Evolutionary conservation across 495 filamentous ascomycete genomes (phyloP), one percentile per base, ranked within the genome.

Genomic region (Massariosphaeria phaeospora): DNA sequence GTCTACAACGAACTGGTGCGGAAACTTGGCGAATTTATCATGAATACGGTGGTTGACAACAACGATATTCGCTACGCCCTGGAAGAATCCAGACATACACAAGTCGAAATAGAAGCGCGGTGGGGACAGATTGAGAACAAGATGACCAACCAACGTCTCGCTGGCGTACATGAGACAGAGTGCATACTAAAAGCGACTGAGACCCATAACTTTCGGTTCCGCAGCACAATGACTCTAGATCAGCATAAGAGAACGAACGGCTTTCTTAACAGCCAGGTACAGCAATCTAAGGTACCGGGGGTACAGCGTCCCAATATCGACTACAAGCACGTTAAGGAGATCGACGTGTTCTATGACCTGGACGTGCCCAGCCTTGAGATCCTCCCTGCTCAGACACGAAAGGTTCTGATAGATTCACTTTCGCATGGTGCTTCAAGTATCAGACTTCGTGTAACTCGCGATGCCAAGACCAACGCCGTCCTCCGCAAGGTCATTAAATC

Each of bases 231-330:
- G 61, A 50, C 55, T 5, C 42, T 55, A 11, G 29, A 42, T 10
- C 61, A 63, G 34, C 61, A 63, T 25, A 49, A 59, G 41, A 59
- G 47, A 26, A 59, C 59, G 61, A 63, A 63, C 33, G 23, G 29
- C 3, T 63, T 23, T 30, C 55, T 63, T 15, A 63, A 63, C 27
- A 5, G 12, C 2, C 55, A 49, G 13, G 55, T 59, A 7, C 25
- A 27, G 40, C 8, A 49, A 5, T 58, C 61, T 1, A 46, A 34
- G 10, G 13, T 8, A 18, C 39, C 48, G 6, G 38, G 18, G 5
- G 35, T 36, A 13, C 2, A 7, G 7, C 61, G 55, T 0, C 9
- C 50, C 1, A 31, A 29, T 2, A 24, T 63, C 20, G 31, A 47
- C 11, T 59, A 63, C 49, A 52, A 51, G 31, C 61, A 63, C 29